Percentiles rank a stretch among this genome's conserved stretches.
phyloP scores from a whole-genome alignment of 1,139 yeast genomes.

The Saccharomyces hybrid region DNA sequence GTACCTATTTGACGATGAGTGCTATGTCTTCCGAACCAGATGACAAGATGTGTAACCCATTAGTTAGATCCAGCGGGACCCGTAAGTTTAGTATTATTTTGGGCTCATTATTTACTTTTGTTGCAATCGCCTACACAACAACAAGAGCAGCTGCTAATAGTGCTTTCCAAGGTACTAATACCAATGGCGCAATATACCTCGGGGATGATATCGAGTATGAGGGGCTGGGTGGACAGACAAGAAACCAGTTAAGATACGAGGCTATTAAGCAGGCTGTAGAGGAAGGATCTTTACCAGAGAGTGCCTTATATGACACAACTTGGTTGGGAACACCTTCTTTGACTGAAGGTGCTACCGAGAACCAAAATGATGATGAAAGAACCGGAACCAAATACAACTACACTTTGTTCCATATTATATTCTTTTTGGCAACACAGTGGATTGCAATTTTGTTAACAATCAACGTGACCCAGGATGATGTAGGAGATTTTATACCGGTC shows the following conservation, averaged over 20 bases:
- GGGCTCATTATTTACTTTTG: slow-evolving; percentile 89
- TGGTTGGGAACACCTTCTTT: slow-evolving; percentile 37
- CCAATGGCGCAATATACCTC: slow-evolving; percentile 26
- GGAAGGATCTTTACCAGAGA: slow-evolving; percentile 88
- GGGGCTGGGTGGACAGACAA: slow-evolving; percentile 44
- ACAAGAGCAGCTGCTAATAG: slow-evolving; percentile 88
- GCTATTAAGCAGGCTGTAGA: slow-evolving; percentile 91
- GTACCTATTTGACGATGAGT: slow-evolving; percentile 84
- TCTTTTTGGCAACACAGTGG: slow-evolving; percentile 94
- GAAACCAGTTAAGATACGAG: slow-evolving; percentile 75
- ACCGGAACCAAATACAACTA: slow-evolving; percentile 76
- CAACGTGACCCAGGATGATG: slow-evolving; percentile 77
- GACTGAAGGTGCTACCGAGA: slow-evolving; percentile 34
- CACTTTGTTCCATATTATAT: slow-evolving; percentile 79
- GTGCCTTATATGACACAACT: slow-evolving; percentile 67
- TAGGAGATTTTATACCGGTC: slow-evolving; percentile 90
- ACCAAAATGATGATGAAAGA: slow-evolving; percentile 55
- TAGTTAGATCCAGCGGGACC: slow-evolving; percentile 81
- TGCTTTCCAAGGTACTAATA: slow-evolving; percentile 40
- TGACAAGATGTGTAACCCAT: slow-evolving; percentile 83
- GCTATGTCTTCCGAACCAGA: slow-evolving; percentile 98
- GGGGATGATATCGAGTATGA: slow-evolving; percentile 34
- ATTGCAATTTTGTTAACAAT: slow-evolving; percentile 89
- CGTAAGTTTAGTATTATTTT: slow-evolving; percentile 80
- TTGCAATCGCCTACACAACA: slow-evolving; percentile 94